Conservation (phyloP, 495 filamentous ascomycete genomes). For the Letharia lupina region DNA sequence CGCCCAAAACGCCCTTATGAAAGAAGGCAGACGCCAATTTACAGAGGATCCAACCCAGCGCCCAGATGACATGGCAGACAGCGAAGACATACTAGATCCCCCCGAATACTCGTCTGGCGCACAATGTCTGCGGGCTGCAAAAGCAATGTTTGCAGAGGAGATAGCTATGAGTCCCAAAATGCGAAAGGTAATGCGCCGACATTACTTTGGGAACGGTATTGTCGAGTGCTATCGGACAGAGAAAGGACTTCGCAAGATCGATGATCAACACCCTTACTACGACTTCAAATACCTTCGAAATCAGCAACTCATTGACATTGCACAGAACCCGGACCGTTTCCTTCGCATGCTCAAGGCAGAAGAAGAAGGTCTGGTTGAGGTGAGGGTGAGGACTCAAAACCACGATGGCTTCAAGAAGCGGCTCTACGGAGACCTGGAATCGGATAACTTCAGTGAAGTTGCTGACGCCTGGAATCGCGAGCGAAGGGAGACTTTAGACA, state of each 20-base stretch:
- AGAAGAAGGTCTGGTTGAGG: constrained; percentile 81
- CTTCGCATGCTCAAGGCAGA: constrained; percentile 95
- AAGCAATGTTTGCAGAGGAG: constrained; percentile 85
- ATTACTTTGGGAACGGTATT: constrained; percentile 71
- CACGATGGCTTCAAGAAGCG: constrained; percentile 62
- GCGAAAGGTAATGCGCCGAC: constrained; percentile 73
- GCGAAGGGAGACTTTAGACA: constrained; percentile 71
- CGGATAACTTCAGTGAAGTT: constrained; percentile 88
- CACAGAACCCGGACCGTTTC: constrained; percentile 75
- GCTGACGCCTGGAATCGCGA: constrained; percentile 92
- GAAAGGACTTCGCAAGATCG: constrained; percentile 88
- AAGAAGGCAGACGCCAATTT: constrained; percentile 64
- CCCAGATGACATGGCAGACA: constrained; percentile 82
- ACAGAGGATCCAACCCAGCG: constrained; percentile 69
- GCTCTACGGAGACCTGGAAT: constrained; percentile 74
- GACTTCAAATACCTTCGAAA: constrained; percentile 95
- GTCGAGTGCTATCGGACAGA: constrained; percentile 86
- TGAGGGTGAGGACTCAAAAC: constrained; percentile 66
- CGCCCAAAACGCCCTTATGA: constrained; percentile 70
- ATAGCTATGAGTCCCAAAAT: constrained; percentile 80
- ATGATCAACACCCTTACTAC: constrained; percentile 91
- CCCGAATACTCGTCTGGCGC: constrained; percentile 69
- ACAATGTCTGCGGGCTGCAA: constrained; percentile 67
- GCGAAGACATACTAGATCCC: constrained; percentile 57
- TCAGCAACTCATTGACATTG: constrained; percentile 72